These are phyloP conservation scores for Picea abies DNA, from an alignment of 83 land plant species.

Conservation along the genomic window DNA sequence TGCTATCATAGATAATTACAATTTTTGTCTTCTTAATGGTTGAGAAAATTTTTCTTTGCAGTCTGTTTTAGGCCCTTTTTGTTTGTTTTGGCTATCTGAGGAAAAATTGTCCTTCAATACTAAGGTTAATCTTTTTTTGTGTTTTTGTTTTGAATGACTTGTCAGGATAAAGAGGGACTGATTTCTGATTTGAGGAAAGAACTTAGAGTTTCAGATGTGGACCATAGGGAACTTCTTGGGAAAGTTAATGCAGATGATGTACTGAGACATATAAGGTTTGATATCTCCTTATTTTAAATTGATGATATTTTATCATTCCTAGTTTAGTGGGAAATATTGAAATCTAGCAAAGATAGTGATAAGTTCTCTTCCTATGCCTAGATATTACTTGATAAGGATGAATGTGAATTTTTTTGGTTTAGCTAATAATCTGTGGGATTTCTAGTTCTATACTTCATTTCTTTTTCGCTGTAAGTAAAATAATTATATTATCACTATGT, in stretches of 20 bases:
- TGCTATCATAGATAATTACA: neutral
- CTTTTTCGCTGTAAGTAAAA: neutral
- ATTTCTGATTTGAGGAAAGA: conserved; percentile 49
- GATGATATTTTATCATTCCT: no score
- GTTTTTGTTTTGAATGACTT: neutral
- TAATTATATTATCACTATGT: no score
- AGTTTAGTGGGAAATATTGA: no score
- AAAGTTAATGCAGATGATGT: conserved; percentile 31
- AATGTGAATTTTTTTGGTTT: neutral
- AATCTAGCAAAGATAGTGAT: no score
- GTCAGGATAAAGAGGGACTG: conserved; percentile 40
- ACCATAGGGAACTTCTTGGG: conserved; percentile 38
- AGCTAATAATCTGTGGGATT: neutral
- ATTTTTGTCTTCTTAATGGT: neutral
- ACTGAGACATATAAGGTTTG: conserved; percentile 27
- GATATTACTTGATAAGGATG: neutral
- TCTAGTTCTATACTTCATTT: neutral
- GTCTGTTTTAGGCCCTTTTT: neutral
- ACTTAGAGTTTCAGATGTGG: conserved; percentile 44
- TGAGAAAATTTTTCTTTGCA: neutral
- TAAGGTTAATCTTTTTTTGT: no score
- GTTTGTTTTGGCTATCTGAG: neutral
- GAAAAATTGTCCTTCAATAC: neutral
- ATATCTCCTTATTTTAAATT: no score
- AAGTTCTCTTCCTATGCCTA: no score